These are phyloP conservation scores for Globisporangium radiosum DNA, from an alignment of 352 stramenopile species.

Conservation along the genomic window DNA sequence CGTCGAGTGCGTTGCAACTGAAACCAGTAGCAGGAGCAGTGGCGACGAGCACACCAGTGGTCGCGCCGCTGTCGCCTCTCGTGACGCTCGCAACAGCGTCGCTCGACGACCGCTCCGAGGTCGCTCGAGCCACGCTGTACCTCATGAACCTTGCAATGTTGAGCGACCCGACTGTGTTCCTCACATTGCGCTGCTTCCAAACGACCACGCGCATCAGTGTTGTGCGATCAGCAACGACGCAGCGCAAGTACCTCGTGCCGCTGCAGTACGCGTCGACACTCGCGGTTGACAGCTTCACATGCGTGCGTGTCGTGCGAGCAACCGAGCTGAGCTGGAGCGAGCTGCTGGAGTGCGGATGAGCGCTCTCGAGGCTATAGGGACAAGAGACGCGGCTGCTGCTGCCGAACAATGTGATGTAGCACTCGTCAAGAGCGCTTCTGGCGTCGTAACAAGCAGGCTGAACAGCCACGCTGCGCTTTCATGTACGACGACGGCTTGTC, in stretches of 20 bases:
- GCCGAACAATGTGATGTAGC: too few species aligned
- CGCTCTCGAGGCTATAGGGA: too few species aligned
- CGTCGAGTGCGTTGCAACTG: too few species aligned
- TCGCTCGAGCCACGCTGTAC: slow-evolving; percentile 3
- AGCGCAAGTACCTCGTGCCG: slow-evolving; percentile 2
- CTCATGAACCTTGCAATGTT: slow-evolving; percentile 24
- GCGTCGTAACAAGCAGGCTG: too few species aligned
- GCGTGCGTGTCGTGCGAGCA: background rate
- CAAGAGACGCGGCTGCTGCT: too few species aligned
- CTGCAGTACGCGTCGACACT: background rate
- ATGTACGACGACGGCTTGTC: too few species aligned
- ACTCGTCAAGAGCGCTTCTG: too few species aligned
- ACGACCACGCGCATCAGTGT: background rate
- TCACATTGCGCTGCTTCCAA: background rate
- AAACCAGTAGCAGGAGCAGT: too few species aligned
- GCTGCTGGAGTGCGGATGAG: too few species aligned
- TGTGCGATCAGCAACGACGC: background rate
- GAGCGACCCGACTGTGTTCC: slow-evolving; percentile 14
- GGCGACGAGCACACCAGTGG: too few species aligned
- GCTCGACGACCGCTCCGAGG: slow-evolving; percentile 3
- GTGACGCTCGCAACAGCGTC: slow-evolving; percentile 17
- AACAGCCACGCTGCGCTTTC: too few species aligned
- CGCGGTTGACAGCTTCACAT: slow-evolving; percentile 1
- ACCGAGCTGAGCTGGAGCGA: background rate
- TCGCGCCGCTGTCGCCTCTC: slow-evolving; percentile 3